Evolutionary conservation across 352 stramenopile genomes (phyloP).

Genomic region (Globisporangium cystogenes): DNA sequence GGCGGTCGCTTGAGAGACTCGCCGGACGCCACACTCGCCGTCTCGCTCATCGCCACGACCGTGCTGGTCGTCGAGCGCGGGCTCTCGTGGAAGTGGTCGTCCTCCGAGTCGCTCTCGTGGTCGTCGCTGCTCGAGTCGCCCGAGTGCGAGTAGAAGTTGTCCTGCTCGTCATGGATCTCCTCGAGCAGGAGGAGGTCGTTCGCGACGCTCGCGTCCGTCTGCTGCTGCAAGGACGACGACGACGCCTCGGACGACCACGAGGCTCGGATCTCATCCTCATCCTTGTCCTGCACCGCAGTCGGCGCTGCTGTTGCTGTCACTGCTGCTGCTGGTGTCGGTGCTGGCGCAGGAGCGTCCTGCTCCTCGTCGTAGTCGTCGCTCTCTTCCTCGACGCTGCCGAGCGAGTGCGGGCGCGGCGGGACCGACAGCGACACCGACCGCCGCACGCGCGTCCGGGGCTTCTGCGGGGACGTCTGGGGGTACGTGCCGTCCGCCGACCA

Average conservation of each 20-base stretch:
- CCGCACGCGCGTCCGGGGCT: slow-evolving; percentile 1
- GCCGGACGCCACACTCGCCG: neutral
- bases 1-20: neutral
- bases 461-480: slow-evolving; percentile 1
- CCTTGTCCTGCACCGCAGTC: neutral
- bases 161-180: slow-evolving; percentile 16
- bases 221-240: neutral
- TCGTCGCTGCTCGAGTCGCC: slow-evolving; percentile 13
- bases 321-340: slow-evolving; percentile 10
- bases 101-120: slow-evolving; percentile 7
- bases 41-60: neutral
- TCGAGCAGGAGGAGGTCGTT: slow-evolving; percentile 11
- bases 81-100: slow-evolving; percentile 1
- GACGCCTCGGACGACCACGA: too few species aligned
- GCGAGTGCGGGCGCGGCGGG: slow-evolving; percentile 14
- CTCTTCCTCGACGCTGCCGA: slow-evolving; percentile 25
- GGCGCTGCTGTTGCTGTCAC: neutral
- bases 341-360: slow-evolving; percentile 10
- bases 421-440: slow-evolving; percentile 23
- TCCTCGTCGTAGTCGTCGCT: slow-evolving; percentile 39
- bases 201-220: neutral
- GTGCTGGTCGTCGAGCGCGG: neutral
- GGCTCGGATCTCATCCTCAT: too few species aligned
- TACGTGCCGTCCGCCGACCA: slow-evolving; percentile 7
- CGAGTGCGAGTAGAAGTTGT: slow-evolving; percentile 13